Conservation (phyloP, 129 eudicot species). For the Heracleum sosnowskyi region DNA sequence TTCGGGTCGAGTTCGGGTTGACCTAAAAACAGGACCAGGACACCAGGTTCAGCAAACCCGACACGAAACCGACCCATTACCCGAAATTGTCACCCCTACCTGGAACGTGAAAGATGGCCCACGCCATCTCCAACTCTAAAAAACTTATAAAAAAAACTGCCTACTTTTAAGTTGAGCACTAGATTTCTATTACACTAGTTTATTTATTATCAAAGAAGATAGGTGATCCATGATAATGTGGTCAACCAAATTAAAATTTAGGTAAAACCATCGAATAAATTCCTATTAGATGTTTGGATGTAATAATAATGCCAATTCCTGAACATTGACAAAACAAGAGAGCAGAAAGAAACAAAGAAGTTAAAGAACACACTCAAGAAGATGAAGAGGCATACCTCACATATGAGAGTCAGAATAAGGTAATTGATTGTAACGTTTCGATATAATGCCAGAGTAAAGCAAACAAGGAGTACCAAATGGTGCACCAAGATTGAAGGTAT, state of each 20-base stretch:
- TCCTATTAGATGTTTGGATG: not conserved
- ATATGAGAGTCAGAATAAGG: constrained; percentile 84
- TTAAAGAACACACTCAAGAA: not conserved
- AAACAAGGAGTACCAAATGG: constrained; percentile 79
- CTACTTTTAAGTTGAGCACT: not conserved
- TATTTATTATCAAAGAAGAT: not conserved
- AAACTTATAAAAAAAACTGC: not conserved
- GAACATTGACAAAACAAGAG: not conserved
- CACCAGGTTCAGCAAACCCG: no score
- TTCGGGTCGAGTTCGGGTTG: no score
- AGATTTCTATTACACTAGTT: not conserved
- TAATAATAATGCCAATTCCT: not conserved
- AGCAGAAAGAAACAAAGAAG: not conserved
- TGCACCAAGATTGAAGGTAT: constrained; percentile 79
- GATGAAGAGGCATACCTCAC: constrained; percentile 50
- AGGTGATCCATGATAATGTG: not conserved
- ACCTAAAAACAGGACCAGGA: no score
- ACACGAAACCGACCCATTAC: no score
- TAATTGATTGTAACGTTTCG: constrained; percentile 92
- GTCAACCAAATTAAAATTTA: not conserved
- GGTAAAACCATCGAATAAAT: not conserved
- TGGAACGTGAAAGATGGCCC: no score
- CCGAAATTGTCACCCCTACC: no score
- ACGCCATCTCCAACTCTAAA: not conserved
- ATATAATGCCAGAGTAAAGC: constrained; percentile 89